Conservation (phyloP, 306 rosid genomes). For the Pyrus bretschneideri region DNA sequence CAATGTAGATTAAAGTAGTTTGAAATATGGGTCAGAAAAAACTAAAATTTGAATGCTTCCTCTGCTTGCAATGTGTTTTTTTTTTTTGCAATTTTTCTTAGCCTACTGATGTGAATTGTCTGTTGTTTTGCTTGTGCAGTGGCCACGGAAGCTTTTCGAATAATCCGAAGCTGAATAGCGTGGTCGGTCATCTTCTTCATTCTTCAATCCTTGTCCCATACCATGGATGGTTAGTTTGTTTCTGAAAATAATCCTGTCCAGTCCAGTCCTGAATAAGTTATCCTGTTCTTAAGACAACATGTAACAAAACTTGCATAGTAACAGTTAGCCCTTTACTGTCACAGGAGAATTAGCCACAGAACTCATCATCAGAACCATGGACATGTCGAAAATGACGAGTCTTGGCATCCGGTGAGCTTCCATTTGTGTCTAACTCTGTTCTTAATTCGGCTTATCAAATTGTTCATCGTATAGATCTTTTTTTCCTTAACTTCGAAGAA, state of each 20-base stretch:
- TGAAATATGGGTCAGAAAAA: too few species aligned
- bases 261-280: neutral
- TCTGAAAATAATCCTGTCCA: neutral
- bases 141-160: slow-evolving; percentile 98
- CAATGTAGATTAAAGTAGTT: too few species aligned
- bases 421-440: neutral
- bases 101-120: neutral
- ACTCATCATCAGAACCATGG: slow-evolving; percentile 99
- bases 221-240: slow-evolving; percentile 80
- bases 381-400: slow-evolving; percentile 94
- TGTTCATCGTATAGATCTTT: neutral
- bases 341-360: slow-evolving; percentile 97
- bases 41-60: too few species aligned
- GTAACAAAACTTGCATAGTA: neutral
- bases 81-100: neutral
- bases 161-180: slow-evolving; percentile 63
- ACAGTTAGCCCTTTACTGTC: neutral
- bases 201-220: slow-evolving; percentile 96
- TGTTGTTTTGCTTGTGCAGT: slow-evolving; percentile 45
- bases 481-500: neutral
- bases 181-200: slow-evolving; percentile 86
- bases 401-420: slow-evolving; percentile 88
- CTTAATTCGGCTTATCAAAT: neutral
- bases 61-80: too few species aligned
- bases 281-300: neutral